phyloP scores from a whole-genome alignment of 306 rosid species.

The Quercus agrifolia region DNA sequence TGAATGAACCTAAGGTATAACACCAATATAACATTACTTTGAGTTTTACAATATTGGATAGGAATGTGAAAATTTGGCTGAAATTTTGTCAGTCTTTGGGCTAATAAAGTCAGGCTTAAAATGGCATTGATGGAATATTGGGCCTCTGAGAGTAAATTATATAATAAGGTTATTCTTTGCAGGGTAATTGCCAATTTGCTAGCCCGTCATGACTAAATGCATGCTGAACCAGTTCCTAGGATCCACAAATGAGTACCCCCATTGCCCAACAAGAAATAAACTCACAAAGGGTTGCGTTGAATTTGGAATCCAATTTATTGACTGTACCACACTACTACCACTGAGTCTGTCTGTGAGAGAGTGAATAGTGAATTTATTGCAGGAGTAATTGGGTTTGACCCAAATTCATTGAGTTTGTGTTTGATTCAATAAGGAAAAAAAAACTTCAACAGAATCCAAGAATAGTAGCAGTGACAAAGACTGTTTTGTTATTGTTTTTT shows the following conservation, averaged over 20 bases:
- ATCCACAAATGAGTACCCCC: background rate
- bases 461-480: too few species aligned
- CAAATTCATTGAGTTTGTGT: background rate
- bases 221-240: background rate
- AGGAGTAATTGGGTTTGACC: background rate
- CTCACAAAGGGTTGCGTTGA: too few species aligned
- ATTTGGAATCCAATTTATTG: background rate
- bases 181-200: background rate
- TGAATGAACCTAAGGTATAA: too few species aligned
- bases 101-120: background rate
- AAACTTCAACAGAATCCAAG: too few species aligned
- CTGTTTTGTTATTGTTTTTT: too few species aligned
- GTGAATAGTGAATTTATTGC: background rate
- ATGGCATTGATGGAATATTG: background rate
- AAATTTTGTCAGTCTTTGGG: background rate
- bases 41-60: too few species aligned
- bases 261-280: too few species aligned
- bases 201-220: background rate
- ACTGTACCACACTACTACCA: too few species aligned
- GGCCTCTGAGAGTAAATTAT: background rate
- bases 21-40: too few species aligned
- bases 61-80: too few species aligned
- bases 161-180: background rate
- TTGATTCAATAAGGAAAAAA: too few species aligned
- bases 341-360: background rate